Conservation (phyloP, 2,329 filamentous ascomycete species). For the Xylaria hypoxylon region DNA sequence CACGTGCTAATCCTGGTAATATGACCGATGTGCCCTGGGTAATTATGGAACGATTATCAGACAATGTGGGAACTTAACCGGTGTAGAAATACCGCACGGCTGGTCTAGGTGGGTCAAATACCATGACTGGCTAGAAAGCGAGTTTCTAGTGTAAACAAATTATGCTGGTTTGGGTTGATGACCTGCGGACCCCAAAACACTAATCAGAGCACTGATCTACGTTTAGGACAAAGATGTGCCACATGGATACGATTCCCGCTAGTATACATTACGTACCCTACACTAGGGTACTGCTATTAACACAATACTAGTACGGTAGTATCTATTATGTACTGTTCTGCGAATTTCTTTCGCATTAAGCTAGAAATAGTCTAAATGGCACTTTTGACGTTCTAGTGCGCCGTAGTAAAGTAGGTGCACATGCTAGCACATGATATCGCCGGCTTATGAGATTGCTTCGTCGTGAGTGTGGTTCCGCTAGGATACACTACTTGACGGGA, state of each 20-base stretch:
- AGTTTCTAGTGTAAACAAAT: constrained; percentile 29
- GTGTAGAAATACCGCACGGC: neutral
- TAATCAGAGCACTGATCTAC: constrained; percentile 36
- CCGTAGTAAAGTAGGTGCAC: constrained; percentile 8
- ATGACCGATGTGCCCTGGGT: neutral
- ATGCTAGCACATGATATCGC: constrained; percentile 14
- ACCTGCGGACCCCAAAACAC: constrained; percentile 20
- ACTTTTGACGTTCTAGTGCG: constrained; percentile 31
- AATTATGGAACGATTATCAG: neutral
- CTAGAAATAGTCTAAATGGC: constrained; percentile 28
- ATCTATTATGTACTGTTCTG: no score
- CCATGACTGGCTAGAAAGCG: constrained; percentile 25
- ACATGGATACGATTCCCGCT: constrained; percentile 34
- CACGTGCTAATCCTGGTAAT: constrained; percentile 8
- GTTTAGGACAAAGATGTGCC: constrained; percentile 38
- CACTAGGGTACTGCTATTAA: neutral
- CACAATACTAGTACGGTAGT: no score
- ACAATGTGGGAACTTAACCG: neutral
- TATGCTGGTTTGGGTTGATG: constrained; percentile 24
- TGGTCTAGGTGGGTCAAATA: neutral
- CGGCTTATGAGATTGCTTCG: constrained; percentile 21
- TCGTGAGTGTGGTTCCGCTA: constrained; percentile 15
- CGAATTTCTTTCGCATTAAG: constrained; percentile 12
- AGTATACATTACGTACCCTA: neutral
- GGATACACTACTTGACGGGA: neutral